These are phyloP conservation scores for Epicoccum nigrum DNA, from an alignment of 2,329 filamentous ascomycete species.

Conservation along the genomic window DNA sequence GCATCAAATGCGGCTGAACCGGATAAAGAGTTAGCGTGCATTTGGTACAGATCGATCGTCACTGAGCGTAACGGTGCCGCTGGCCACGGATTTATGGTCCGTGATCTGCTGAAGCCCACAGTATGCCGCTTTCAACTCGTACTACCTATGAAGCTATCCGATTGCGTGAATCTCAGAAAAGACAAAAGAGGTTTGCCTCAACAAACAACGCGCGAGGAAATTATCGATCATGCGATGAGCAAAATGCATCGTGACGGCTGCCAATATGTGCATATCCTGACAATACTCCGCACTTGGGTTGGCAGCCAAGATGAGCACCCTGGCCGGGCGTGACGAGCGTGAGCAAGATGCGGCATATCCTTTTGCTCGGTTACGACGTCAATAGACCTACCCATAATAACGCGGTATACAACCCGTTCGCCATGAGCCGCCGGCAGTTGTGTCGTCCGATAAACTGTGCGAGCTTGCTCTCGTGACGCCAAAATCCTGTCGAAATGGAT, in stretches of 20 bases:
- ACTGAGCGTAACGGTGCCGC: conserved; percentile 4
- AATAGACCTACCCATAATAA: neutral
- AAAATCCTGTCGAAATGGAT: neutral
- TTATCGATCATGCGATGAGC: too few species aligned
- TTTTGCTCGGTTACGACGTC: conserved; percentile 1
- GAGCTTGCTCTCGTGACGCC: conserved; percentile 7
- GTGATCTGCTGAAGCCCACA: neutral
- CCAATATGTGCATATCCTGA: neutral
- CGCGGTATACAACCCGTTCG: neutral
- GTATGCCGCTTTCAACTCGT: too few species aligned
- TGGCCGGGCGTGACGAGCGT: neutral
- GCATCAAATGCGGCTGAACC: conserved; percentile 7
- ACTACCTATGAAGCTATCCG: too few species aligned
- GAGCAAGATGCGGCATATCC: conserved; percentile 4
- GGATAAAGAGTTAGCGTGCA: neutral
- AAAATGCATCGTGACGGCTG: neutral
- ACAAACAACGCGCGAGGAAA: too few species aligned
- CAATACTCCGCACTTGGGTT: neutral
- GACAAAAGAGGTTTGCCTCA: neutral
- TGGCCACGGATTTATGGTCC: neutral
- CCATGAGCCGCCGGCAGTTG: conserved; percentile 4
- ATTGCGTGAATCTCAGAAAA: neutral
- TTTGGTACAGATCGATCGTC: conserved; percentile 1
- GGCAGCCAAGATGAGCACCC: conserved; percentile 1
- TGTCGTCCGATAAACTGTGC: conserved; percentile 1